These are phyloP conservation scores for Tilletia horrida DNA, from an alignment of 1,284 basidiomycete genomes.

Conservation along the genomic window DNA sequence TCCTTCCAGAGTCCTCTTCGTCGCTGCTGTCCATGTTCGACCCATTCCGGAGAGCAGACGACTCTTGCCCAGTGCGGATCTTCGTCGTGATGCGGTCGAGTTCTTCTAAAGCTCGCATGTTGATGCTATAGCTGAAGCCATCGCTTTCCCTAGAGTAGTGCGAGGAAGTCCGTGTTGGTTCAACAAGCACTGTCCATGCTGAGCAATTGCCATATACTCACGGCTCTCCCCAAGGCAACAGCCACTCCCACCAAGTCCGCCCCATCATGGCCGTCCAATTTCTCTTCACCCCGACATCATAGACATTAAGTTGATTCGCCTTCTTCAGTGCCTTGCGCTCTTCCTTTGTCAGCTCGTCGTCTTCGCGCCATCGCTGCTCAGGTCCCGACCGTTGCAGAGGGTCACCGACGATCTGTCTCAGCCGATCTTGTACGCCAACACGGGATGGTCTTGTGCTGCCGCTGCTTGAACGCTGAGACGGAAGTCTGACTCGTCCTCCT, in stretches of 20 bases:
- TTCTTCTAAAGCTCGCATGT: slow-evolving; percentile 30
- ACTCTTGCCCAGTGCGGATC: slow-evolving; percentile 5
- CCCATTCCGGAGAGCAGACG: background rate
- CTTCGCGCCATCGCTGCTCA: slow-evolving; percentile 28
- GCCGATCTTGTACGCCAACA: slow-evolving; percentile 17
- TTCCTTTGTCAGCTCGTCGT: slow-evolving; percentile 38
- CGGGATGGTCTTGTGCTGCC: slow-evolving; percentile 4
- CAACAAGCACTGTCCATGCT: background rate
- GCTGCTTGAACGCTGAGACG: slow-evolving; percentile 7
- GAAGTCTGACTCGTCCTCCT: slow-evolving; percentile 33
- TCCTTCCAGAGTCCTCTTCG: background rate
- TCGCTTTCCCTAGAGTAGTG: slow-evolving; percentile 22
- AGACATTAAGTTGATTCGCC: slow-evolving; percentile 45
- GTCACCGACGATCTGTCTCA: slow-evolving; percentile 14
- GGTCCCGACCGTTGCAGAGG: slow-evolving; percentile 20
- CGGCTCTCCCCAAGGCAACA: slow-evolving; percentile 40
- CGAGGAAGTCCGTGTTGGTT: background rate
- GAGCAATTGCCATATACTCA: slow-evolving; percentile 15
- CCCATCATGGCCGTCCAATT: slow-evolving; percentile 48
- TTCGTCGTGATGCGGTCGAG: slow-evolving; percentile 32
- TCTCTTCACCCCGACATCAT: slow-evolving; percentile 36
- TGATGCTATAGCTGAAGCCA: slow-evolving; percentile 32
- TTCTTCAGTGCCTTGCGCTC: slow-evolving; percentile 38
- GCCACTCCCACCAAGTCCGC: slow-evolving; percentile 34
- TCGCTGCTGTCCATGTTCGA: background rate